Evolutionary conservation across 139 green algal genomes (phyloP), one percentile per base, ranked within the genome.

Genomic region (Tetradesmus obliquus): DNA sequence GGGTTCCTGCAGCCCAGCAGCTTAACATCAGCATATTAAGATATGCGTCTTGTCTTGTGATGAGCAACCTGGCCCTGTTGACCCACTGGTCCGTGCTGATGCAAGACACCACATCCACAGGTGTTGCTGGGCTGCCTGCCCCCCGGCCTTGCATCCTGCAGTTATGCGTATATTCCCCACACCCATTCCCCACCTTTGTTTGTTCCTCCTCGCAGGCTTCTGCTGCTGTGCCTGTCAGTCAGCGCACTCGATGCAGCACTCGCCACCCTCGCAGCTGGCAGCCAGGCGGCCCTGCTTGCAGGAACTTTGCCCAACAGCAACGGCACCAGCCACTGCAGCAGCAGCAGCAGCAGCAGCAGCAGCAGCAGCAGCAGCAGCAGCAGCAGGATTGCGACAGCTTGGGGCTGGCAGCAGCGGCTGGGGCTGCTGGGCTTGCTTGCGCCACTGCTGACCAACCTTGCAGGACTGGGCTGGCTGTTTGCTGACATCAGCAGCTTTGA

Each of bases 381-480:
- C 60, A 71, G 5, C 60, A 71, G 60, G 2, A 17, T 3, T 71
- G 60, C 60, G 2, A n/a, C 53, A 20, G 45, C 51, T 45, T 89
- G 84, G 84, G 84, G 84, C 20, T 89, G 57, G 84, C 53, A 74
- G 58, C 60, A 82, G 84, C 60, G 84, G 2, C 3, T 89, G 58
- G 84, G 84, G 9, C 20, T 89, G n/a, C 17, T 89, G 12, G 84
- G 60, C 9, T 13, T 89, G 58, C 58, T 89, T 7, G 60, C 32
- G 13, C 84, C 84, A 1, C 84, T 89, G 84, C 45, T 89, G 32
- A 8, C 22, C 10, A 80, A 89, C 45, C 19, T 74, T 58, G 62
- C 45, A 62, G 84, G 84, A 60, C 58, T 89, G 84, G 7, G 55
- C 20, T 89, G 84, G 84, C 84, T 54, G 20, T 57, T 89, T 51